Evolutionary conservation across 257 asterid species (phyloP), one percentile per base, ranked within the genome.

Genomic region (Primulina eburnea): DNA sequence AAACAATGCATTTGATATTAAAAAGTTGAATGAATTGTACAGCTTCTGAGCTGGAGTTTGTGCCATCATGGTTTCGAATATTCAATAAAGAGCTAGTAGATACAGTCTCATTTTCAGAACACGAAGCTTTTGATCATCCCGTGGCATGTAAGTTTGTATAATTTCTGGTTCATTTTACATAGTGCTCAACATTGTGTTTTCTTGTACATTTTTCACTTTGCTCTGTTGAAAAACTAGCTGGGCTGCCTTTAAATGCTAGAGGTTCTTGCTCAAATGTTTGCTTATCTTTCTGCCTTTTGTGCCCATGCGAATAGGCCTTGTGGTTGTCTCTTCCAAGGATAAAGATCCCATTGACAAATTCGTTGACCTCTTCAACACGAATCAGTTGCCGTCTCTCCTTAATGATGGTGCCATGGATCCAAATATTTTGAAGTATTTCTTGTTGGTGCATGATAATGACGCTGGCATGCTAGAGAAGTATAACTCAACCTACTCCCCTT

Each of bases 61-160:
- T 85, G 72, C 97, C 97, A 11, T 77, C 92, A 34, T 94, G 99
- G 99, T 89, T 94, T 80, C 92, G 79, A n/a, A 79, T 71, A 76
- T 94, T 91, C 75, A 94, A 91, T 83, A 81, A 85, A 78, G 97
- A 94, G 91, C 90, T 91, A 60, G 81, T 87, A 56, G 89, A 76
- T 24, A 75, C 87, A 3, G 97, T 79, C 73, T 84, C 99, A 64
- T 94, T 94, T 82, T 84, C 99, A 26, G 97, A 91, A 77, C 97
- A 94, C 75, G 99, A 94, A 83, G 83, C 97, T 75, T 91, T 94
- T 84, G 97, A 94, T 73, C 97, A 91, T 86, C 99, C 99, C 17
- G 99, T 94, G 80, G 94, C 99, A 58, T 94, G 99, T 94, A 87
- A 80, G 95, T 28, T 30, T 59, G 50, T 64, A 18, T 63, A 24